Base-by-base conservation (phyloP, 768 basidiomycete species). In the Trametes cubensis region DNA sequence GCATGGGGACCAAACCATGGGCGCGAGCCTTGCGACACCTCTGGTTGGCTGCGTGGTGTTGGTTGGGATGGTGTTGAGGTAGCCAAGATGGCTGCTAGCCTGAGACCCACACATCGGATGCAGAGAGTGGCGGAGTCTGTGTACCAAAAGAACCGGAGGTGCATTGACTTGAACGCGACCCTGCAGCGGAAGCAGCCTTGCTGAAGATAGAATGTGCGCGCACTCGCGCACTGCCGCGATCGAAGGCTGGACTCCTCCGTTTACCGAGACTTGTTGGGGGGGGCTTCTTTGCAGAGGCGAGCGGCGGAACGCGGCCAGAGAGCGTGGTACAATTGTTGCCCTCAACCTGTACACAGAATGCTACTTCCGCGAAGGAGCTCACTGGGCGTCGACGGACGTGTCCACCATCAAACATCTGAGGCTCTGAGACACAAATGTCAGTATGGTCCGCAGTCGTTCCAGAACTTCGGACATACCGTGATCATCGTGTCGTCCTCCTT, bases 371-470 rank as follows among this genome's bases (percentile, higher is more conserved):
- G 51, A 82, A 75, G 0, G 87, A 88, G 14, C 82, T 85, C 11
- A 90, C 77, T 0, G 91, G 91, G 14, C 80, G 76, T 34, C 90
- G 85, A n/a, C 87, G 84, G 54, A 89, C 85, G 55, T 85, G 88
- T 2, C 88, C 90, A 56, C 89, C 90, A 51, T 87, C 90, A 38
- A 92, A 76, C 90, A 92, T 92, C 88, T 90, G 41, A 15, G 23
- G 45, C 25, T 26, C n/a, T n/a, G n/a, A n/a, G 39, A 54, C 34
- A 3, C 13, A 5, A 17, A 30, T n/a, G n/a, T n/a, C n/a, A n/a
- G n/a, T n/a, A n/a, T n/a, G n/a, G n/a, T n/a, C n/a, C n/a, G n/a
- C 28, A 28, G 28, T 7, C 28, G 7, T 4, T 17, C 42, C n/a
- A 51, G 28, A 28, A 28, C 28, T 3, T 6, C 2, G 21, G 39